Percentiles rank a stretch among this genome's conserved stretches.
Evolutionary conservation across 2,329 filamentous ascomycete species (phyloP).

Genomic region (Phialophora macrospora): DNA sequence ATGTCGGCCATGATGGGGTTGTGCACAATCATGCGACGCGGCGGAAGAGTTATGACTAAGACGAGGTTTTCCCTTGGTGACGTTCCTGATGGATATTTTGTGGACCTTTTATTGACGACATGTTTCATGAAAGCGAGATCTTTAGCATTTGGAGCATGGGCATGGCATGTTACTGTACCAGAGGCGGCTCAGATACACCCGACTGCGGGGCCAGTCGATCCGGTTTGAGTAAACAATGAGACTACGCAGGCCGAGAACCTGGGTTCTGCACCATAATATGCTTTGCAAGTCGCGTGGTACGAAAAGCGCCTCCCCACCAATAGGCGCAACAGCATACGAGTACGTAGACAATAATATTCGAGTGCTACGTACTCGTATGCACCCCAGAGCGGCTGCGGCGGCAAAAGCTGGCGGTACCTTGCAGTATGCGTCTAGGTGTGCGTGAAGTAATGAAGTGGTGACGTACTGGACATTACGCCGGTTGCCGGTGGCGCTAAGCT

Average conservation of each 20-base stretch:
- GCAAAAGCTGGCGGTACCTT: background rate
- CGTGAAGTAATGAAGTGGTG: background rate
- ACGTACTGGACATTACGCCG: background rate
- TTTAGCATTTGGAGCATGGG: constrained; percentile 1
- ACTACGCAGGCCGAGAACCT: background rate
- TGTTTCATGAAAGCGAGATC: constrained; percentile 1
- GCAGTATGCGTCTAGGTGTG: background rate
- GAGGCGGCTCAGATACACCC: background rate
- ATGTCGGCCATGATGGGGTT: constrained; percentile 11
- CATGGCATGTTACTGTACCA: background rate
- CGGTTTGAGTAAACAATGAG: background rate
- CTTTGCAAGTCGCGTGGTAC: background rate
- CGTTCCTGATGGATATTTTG: background rate
- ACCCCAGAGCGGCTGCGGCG: constrained; percentile 1
- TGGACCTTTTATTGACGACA: background rate
- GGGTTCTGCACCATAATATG: background rate
- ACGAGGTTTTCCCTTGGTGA: background rate
- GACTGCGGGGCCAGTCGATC: background rate
- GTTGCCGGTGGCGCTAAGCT: background rate
- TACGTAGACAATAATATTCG: background rate
- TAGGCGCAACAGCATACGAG: background rate
- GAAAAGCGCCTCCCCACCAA: background rate
- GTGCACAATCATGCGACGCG: constrained; percentile 18
- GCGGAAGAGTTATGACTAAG: constrained; percentile 24
- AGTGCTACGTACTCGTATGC: background rate